Conservation (phyloP, 2,329 filamentous ascomycete species). For the Hymenoscyphus linearis region DNA sequence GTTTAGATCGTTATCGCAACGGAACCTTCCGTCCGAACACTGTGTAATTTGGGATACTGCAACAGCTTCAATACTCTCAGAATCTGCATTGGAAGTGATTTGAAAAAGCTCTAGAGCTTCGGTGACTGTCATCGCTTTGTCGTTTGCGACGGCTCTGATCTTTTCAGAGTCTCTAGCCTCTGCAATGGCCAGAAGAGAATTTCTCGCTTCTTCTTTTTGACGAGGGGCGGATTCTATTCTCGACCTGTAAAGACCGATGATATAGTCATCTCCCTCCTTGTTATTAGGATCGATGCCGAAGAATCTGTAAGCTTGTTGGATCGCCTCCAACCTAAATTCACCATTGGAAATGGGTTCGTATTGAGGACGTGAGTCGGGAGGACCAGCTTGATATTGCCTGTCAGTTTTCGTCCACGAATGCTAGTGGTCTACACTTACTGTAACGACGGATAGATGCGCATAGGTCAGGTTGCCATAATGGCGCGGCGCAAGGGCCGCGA, state of each 20-base stretch:
- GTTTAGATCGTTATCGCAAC: not conserved
- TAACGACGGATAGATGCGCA: not conserved
- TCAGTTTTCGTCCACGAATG: not conserved
- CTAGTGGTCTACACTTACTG: not conserved
- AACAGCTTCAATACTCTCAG: conserved; percentile 31
- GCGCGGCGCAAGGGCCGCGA: not conserved
- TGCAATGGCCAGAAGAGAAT: conserved; percentile 55
- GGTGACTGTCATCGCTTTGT: conserved; percentile 51
- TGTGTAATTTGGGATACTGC: conserved; percentile 20
- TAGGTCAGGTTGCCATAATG: not conserved
- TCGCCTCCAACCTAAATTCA: conserved; percentile 49
- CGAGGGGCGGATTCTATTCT: conserved; percentile 49
- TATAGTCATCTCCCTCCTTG: conserved; percentile 48
- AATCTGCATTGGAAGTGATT: conserved; percentile 29
- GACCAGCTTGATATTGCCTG: not conserved
- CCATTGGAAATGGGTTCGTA: conserved; percentile 45
- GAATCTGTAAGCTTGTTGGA: conserved; percentile 52
- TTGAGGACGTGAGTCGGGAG: not conserved
- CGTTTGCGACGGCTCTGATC: conserved; percentile 53
- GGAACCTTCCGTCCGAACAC: not conserved
- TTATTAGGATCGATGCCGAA: conserved; percentile 48
- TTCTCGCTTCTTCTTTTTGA: conserved; percentile 50
- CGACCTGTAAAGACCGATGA: conserved; percentile 57
- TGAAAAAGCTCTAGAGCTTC: conserved; percentile 60
- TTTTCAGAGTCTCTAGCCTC: conserved; percentile 49